phyloP scores from a whole-genome alignment of 2,329 filamentous ascomycete species.

The Exserohilum rostratum region DNA sequence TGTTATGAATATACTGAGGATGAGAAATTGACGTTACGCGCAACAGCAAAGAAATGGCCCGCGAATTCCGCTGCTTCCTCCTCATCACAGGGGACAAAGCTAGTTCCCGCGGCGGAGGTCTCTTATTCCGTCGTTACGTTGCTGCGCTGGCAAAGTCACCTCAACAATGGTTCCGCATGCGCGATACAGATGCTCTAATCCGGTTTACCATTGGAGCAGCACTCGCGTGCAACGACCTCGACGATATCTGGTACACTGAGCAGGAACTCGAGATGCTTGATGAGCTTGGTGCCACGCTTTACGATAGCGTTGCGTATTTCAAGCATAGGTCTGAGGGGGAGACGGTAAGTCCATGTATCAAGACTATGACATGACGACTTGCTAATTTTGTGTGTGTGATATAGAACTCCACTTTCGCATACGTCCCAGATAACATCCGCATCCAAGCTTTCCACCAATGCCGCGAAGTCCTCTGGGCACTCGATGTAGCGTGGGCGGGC shows the following conservation, averaged over 20 bases:
- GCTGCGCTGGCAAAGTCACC: constrained; percentile 34
- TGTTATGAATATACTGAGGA: too few species aligned
- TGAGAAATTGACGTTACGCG: too few species aligned
- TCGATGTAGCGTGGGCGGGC: constrained; percentile 27
- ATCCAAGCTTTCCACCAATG: constrained; percentile 24
- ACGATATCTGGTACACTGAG: constrained; percentile 27
- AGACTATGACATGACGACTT: too few species aligned
- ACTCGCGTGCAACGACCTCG: constrained; percentile 41
- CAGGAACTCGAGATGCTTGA: constrained; percentile 6
- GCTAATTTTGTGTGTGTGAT: not conserved
- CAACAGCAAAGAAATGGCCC: constrained; percentile 17
- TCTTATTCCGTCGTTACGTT: constrained; percentile 40
- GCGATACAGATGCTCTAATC: constrained; percentile 42
- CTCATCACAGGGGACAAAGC: constrained; percentile 23
- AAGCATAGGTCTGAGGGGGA: constrained; percentile 46
- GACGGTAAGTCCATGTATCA: too few species aligned
- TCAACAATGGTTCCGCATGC: constrained; percentile 39
- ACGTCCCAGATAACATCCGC: constrained; percentile 31
- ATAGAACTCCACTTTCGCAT: constrained; percentile 42
- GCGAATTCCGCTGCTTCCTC: constrained; percentile 24
- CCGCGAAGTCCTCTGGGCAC: constrained; percentile 44
- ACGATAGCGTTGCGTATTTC: constrained; percentile 44
- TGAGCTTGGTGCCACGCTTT: constrained; percentile 38
- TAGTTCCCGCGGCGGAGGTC: constrained; percentile 11
- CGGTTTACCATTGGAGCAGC: constrained; percentile 43